Evolutionary conservation across 2,329 filamentous ascomycete genomes (phyloP).

Genomic region (Fusarium euwallaceae): DNA sequence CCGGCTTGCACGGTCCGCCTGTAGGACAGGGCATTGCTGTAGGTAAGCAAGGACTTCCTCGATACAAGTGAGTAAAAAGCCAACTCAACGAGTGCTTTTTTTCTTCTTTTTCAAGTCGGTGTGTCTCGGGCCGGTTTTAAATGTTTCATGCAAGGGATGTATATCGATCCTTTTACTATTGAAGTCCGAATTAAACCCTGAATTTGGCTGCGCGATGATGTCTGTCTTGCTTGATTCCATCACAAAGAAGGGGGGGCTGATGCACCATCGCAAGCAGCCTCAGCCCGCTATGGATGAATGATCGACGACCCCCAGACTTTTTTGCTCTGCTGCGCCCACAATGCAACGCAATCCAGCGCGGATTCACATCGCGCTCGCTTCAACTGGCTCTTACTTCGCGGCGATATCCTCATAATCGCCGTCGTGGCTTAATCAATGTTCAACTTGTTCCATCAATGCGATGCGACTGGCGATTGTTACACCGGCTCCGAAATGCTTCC

Average conservation of each 20-base stretch:
- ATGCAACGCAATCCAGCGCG: conserved; percentile 12
- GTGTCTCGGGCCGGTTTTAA: neutral
- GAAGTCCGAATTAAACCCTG: neutral
- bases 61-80: neutral
- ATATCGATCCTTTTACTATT: neutral
- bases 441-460: neutral
- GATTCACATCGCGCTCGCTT: conserved; percentile 9
- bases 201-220: neutral
- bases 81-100: neutral
- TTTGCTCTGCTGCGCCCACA: conserved; percentile 18
- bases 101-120: neutral
- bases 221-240: neutral
- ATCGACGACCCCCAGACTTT: conserved; percentile 18
- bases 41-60: conserved; percentile 12
- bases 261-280: conserved; percentile 7
- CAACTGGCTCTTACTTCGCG: neutral
- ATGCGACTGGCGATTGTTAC: neutral
- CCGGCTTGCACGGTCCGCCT: conserved; percentile 1
- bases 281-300: conserved; percentile 16
- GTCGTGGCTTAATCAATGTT: conserved; percentile 2
- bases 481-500: neutral
- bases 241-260: conserved; percentile 26
- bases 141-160: conserved; percentile 6
- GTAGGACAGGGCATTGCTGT: neutral
- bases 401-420: conserved; percentile 20